These are phyloP conservation scores for Beta macrorhiza DNA, from an alignment of 179 eudicot species.

Conservation along the genomic window DNA sequence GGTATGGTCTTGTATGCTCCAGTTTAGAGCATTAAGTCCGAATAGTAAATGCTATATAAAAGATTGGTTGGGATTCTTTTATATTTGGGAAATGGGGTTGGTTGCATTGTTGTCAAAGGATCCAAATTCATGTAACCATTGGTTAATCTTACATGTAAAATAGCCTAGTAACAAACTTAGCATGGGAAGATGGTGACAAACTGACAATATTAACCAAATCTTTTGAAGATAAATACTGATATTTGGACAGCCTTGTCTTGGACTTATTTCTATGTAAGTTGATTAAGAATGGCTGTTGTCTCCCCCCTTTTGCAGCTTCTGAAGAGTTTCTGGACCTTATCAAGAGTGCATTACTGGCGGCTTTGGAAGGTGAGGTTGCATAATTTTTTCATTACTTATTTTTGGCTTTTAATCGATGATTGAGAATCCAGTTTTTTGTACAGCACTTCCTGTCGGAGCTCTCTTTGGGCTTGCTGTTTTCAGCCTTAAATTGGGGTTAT, in stretches of 20 bases:
- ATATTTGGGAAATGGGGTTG: background rate
- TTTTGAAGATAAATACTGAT: background rate
- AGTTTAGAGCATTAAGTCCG: background rate
- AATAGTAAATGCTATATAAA: background rate
- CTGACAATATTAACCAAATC: background rate
- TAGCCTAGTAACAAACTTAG: background rate
- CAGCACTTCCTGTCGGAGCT: slow-evolving; percentile 89
- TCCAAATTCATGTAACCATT: background rate
- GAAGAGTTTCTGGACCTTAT: slow-evolving; percentile 94
- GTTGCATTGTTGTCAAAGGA: background rate
- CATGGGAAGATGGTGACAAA: background rate
- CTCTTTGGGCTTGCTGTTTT: slow-evolving; percentile 94
- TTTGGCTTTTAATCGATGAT: slow-evolving; percentile 12
- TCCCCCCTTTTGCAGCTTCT: slow-evolving; percentile 59
- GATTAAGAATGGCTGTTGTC: slow-evolving; percentile 9
- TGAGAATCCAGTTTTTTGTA: slow-evolving; percentile 12
- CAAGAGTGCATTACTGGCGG: slow-evolving; percentile 89
- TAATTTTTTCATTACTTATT: background rate
- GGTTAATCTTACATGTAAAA: background rate
- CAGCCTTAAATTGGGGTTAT: slow-evolving; percentile 87
- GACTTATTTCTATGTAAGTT: background rate
- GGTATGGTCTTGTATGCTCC: background rate
- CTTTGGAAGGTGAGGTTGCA: slow-evolving; percentile 74
- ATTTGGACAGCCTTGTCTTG: background rate
- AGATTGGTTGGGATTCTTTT: background rate